Base-by-base conservation (phyloP, 345 rosid genomes). In the Corchorus olitorius region DNA sequence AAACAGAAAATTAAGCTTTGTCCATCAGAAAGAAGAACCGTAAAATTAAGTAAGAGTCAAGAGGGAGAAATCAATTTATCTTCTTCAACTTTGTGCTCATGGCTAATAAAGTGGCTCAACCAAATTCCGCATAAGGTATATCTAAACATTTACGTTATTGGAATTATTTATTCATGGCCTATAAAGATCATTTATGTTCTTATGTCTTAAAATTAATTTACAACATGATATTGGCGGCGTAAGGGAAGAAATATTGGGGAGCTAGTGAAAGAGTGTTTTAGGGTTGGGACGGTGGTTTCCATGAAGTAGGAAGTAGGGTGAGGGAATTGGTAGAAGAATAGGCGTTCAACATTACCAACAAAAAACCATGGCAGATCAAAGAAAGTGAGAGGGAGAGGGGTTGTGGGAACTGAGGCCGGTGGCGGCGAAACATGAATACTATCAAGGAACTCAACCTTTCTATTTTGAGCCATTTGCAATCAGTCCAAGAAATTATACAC, bases 191-290 rank as follows among this genome's bases (percentile, higher is more conserved):
- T n/a, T n/a, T n/a, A n/a, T n/a, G n/a, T n/a, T n/a, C n/a, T n/a
- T n/a, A n/a, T n/a, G n/a, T n/a, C n/a, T n/a, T n/a, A n/a, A n/a
- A n/a, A n/a, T n/a, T n/a, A n/a, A n/a, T n/a, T n/a, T n/a, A n/a
- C n/a, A n/a, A 77, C 17, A 55, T 59, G 15, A 84, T 70, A 6
- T 75, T 73, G 34, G 75, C 85, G 0, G 86, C 84, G 5, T 53
- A 78, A 8, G 93, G 91, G 82, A 72, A 88, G 73, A 85, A 88
- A 13, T 72, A 84, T 49, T 69, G 81, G 69, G 86, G 91, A 74
- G 88, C 65, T 43, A 75, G 46, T 52, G 84, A 82, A 37, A 90
- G 90, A 85, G 53, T 76, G 83, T 71, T 78, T 83, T 35, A 88
- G 86, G 75, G 46, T 54, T 6, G 89, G 87, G 45, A 86, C 20